phyloP scores from a whole-genome alignment of 164 flowering plant genomes.

The Sextonia rubra region DNA sequence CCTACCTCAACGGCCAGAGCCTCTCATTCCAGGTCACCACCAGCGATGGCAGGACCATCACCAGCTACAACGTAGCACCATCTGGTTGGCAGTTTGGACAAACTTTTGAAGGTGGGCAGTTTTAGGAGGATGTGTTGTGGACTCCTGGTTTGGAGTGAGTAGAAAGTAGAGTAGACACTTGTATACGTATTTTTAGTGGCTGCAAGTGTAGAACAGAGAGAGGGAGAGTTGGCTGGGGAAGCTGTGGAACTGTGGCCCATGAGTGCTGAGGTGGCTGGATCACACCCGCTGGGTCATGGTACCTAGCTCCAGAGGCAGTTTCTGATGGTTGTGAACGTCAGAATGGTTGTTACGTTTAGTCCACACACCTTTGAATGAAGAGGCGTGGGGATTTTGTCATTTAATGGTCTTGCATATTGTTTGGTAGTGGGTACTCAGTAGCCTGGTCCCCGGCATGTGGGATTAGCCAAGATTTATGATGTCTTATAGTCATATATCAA shows the following conservation, averaged over 20 bases:
- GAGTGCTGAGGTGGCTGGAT: conserved; percentile 43
- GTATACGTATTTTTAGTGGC: neutral
- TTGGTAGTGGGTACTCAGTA: too few relatives aligned
- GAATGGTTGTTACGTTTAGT: too few relatives aligned
- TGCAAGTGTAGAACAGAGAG: neutral
- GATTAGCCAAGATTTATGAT: too few relatives aligned
- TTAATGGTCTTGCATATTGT: too few relatives aligned
- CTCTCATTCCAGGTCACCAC: conserved; percentile 48
- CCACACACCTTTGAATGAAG: too few relatives aligned
- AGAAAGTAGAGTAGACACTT: neutral
- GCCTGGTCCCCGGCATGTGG: too few relatives aligned
- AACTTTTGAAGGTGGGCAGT: conserved; percentile 39
- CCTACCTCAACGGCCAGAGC: conserved; percentile 35
- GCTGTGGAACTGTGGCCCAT: conserved; percentile 8
- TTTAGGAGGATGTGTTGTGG: conserved; percentile 6
- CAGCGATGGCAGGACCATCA: conserved; percentile 39
- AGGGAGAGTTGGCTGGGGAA: neutral
- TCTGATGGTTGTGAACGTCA: neutral
- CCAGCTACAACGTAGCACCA: conserved; percentile 30
- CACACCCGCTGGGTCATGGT: conserved; percentile 40
- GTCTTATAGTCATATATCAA: too few relatives aligned
- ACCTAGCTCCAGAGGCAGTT: neutral
- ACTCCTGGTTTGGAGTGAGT: neutral
- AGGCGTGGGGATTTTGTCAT: too few relatives aligned
- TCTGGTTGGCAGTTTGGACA: conserved; percentile 49